These are phyloP conservation scores for Hippophae rhamnoides DNA, from an alignment of 306 rosid species.

Conservation along the genomic window DNA sequence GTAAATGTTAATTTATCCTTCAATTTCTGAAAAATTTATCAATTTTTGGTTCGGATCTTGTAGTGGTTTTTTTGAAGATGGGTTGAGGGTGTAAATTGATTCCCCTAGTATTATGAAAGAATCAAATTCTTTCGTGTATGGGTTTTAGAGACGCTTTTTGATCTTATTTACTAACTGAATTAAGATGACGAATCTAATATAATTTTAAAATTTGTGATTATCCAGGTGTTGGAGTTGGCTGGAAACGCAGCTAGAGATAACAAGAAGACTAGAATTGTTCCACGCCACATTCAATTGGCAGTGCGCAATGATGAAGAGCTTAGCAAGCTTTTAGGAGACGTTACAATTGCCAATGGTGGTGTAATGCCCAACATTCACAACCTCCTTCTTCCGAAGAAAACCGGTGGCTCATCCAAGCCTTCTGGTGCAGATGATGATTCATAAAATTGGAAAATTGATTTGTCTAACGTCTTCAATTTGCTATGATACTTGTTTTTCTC, in stretches of 20 bases:
- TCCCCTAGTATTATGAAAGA: too few relatives aligned
- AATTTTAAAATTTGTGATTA: neutral
- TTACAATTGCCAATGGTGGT: slow-evolving; percentile 88
- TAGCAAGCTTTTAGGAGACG: slow-evolving; percentile 84
- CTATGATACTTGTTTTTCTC: too few relatives aligned
- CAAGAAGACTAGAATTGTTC: slow-evolving; percentile 88
- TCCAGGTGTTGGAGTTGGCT: slow-evolving; percentile 78
- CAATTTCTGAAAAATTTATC: too few relatives aligned
- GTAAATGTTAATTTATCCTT: too few relatives aligned
- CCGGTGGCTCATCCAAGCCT: slow-evolving; percentile 51
- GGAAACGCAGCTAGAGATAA: slow-evolving; percentile 91
- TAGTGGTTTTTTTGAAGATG: too few relatives aligned
- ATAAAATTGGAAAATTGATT: slow-evolving; percentile 5
- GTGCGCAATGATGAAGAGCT: slow-evolving; percentile 82
- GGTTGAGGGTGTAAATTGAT: too few relatives aligned
- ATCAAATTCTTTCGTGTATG: too few relatives aligned
- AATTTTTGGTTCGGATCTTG: too few relatives aligned
- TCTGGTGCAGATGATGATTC: slow-evolving; percentile 53
- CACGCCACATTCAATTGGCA: slow-evolving; percentile 75
- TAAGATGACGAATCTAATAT: neutral
- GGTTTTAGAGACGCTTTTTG: too few relatives aligned
- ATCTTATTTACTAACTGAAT: too few relatives aligned
- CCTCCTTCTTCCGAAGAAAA: slow-evolving; percentile 67
- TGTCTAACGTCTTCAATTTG: too few relatives aligned
- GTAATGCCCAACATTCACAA: slow-evolving; percentile 96